These are phyloP conservation scores for Striga asiatica DNA, from an alignment of 257 asterid genomes.

Conservation along the genomic window DNA sequence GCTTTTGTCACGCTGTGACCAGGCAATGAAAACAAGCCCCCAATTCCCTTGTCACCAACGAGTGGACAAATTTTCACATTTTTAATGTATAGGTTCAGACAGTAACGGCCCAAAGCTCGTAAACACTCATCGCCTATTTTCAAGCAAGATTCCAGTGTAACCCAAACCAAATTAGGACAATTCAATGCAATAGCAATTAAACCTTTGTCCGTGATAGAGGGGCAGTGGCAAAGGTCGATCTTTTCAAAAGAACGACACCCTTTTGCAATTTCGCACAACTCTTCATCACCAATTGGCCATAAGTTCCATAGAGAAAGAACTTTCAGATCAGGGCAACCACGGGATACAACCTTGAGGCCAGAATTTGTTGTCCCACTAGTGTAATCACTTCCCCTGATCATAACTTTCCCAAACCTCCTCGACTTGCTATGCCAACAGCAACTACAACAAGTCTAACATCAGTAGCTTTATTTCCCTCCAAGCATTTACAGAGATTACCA, in stretches of 20 bases:
- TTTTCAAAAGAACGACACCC: conserved; percentile 55
- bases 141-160: conserved; percentile 61
- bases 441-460: conserved; percentile 76
- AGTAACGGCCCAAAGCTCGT: conserved; percentile 46
- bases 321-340: conserved; percentile 54
- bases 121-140: conserved; percentile 61
- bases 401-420: conserved; percentile 86
- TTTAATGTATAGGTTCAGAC: conserved; percentile 45
- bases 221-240: conserved; percentile 62
- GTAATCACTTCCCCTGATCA: conserved; percentile 48
- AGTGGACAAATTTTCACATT: conserved; percentile 52
- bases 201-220: conserved; percentile 56
- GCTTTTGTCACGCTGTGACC: conserved; percentile 41
- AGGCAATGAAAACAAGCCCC: conserved; percentile 51
- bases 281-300: conserved; percentile 57
- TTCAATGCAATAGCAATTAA: conserved; percentile 52
- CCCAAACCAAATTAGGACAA: conserved; percentile 53
- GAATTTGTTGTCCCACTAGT: conserved; percentile 39
- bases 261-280: conserved; percentile 48
- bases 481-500: conserved; percentile 63
- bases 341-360: conserved; percentile 67
- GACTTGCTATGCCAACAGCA: conserved; percentile 61
- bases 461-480: conserved; percentile 80
- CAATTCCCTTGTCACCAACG: conserved; percentile 64
- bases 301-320: conserved; percentile 68